Conservation (phyloP, 2,329 filamentous ascomycete species). For the Bipolaris oryzae region DNA sequence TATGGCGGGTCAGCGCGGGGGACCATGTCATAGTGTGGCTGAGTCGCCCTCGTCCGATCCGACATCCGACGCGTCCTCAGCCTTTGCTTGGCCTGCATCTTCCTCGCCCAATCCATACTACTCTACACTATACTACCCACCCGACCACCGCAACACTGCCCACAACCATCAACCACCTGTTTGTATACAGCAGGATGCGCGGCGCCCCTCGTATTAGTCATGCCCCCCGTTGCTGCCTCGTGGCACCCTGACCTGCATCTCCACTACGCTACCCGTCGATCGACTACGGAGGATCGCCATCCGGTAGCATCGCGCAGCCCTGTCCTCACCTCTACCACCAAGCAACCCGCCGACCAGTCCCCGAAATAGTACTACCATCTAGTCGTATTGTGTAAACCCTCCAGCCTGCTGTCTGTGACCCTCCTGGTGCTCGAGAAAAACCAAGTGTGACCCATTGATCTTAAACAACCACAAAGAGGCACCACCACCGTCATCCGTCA, state of each 20-base stretch:
- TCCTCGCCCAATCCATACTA: too few relatives aligned
- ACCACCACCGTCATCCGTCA: neutral
- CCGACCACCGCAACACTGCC: too few relatives aligned
- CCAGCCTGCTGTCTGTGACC: neutral
- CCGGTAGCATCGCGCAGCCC: neutral
- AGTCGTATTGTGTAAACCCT: too few relatives aligned
- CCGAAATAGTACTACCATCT: too few relatives aligned
- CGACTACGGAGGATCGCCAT: neutral
- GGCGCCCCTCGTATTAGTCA: neutral
- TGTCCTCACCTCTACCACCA: too few relatives aligned
- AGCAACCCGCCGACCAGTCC: too few relatives aligned
- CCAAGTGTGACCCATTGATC: neutral
- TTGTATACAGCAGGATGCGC: neutral
- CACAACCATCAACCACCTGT: too few relatives aligned
- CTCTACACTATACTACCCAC: too few relatives aligned
- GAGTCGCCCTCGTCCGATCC: conserved; percentile 2
- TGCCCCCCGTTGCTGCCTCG: neutral
- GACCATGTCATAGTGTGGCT: conserved; percentile 18
- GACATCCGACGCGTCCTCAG: neutral
- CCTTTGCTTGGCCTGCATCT: neutral
- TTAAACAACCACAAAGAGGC: neutral
- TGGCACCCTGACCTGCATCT: neutral
- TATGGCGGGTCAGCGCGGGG: conserved; percentile 9
- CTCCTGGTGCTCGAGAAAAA: neutral
- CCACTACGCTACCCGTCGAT: neutral